Conservation (phyloP, 2,329 filamentous ascomycete species). For the Lasiodiplodia theobromae region DNA sequence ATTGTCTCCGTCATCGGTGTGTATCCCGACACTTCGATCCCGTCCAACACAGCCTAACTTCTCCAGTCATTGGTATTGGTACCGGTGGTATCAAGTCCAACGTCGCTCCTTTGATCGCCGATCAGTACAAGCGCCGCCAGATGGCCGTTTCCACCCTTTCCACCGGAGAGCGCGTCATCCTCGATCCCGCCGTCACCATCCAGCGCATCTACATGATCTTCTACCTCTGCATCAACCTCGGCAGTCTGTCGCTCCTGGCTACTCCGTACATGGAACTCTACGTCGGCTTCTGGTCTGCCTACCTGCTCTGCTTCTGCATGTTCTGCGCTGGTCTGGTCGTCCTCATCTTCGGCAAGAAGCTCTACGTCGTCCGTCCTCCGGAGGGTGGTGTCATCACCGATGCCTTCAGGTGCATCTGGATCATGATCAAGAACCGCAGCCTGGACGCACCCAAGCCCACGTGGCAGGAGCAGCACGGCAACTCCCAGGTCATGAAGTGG, state of each 20-base stretch:
- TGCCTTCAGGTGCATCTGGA: constrained; percentile 61
- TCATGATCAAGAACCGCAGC: constrained; percentile 62
- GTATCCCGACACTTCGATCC: neutral
- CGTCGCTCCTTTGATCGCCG: constrained; percentile 55
- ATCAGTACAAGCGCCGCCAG: constrained; percentile 48
- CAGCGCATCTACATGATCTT: constrained; percentile 66
- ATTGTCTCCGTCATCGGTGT: constrained; percentile 22
- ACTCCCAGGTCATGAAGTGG: constrained; percentile 60
- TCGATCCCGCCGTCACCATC: constrained; percentile 57
- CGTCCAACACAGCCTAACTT: neutral
- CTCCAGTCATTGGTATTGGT: constrained; percentile 65
- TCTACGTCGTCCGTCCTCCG: constrained; percentile 48
- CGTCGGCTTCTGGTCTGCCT: constrained; percentile 74
- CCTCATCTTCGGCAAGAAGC: constrained; percentile 48
- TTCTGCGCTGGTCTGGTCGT: constrained; percentile 70
- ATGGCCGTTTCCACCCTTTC: constrained; percentile 51
- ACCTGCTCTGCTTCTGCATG: constrained; percentile 68
- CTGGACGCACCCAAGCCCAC: constrained; percentile 71
- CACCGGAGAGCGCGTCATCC: constrained; percentile 54
- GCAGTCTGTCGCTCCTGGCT: constrained; percentile 71
- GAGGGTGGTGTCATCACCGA: constrained; percentile 48
- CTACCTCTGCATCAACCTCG: constrained; percentile 76
- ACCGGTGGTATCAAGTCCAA: constrained; percentile 80
- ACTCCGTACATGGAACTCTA: constrained; percentile 76
- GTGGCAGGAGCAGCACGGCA: constrained; percentile 64